Base-by-base conservation (phyloP, 768 basidiomycete species). In the Pleurotus citrinopileatus region DNA sequence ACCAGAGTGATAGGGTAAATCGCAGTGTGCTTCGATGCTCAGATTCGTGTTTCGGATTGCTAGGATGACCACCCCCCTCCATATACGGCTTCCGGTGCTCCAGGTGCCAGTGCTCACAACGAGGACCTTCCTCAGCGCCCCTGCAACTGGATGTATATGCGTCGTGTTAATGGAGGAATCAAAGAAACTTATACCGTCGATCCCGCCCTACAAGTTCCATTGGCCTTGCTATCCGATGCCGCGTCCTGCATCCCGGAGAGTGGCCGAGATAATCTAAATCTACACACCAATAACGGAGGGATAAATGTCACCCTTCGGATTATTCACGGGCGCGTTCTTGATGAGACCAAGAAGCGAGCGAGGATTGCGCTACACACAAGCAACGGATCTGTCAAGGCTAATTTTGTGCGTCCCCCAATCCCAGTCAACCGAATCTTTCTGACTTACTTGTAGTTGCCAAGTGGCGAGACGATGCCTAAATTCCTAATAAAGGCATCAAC, bases 261-360 rank as follows among this genome's bases (percentile, higher is more conserved):
- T 20, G 27, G 40, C 23, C 27, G 54, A 15, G 44, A 45, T 19
- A 77, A 80, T 51, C 63, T 81, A 5, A 55, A 58, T 6, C 59
- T 80, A 29, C 68, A 66, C 48, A 73, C 75, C 0, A 68, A 68
- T 56, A 68, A 69, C 51, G 70, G 75, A 1, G 71, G 70, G 1
- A 72, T 81, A 2, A 66, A 74, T 27, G 75, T 74, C 7, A 69
- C 77, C 19, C 65, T 81, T 37, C 66, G 68, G 53, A 64, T 78
- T 20, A 59, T 73, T 3, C 54, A 43, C 29, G 27, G 47, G 13
- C 37, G 36, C n/a, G 13, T 13, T 10, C 23, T 29, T 29, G 52
- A 34, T 15, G n/a, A 22, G 42, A 42, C 38, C 17, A 52, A 58
- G n/a, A 29, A 58, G 22, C 64, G 65, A 25, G 72, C 70, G 8